Base-by-base conservation (phyloP, 805 yeast species). In the Suhomyces kilbournensis region DNA sequence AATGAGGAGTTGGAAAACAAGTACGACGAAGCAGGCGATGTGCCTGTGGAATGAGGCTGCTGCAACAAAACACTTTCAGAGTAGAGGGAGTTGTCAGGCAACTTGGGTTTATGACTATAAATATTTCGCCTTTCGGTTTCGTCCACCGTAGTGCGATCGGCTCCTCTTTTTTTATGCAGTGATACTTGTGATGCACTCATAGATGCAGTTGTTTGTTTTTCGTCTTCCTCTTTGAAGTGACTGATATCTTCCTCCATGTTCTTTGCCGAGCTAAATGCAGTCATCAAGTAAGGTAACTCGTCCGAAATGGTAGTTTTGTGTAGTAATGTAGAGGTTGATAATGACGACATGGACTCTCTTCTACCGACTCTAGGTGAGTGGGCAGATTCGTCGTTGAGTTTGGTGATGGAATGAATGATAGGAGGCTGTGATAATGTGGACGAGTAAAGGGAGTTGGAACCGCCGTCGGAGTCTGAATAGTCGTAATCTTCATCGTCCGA, bases 241-340 rank as follows among this genome's bases (percentile, higher is more conserved):
- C 54, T 51, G 20, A 59, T 52, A 44, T 83, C 89, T 56, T 79
- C 79, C 52, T 83, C 86, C 14, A 82, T 68, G 35, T 75, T 79
- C 56, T 76, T 81, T 2, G 86, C 87, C 54, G 82, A 81, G 62
- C 82, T 79, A 61, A 86, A 86, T 15, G 90, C 91, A 20, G 81
- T 74, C 78, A 86, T 72, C 60, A 86, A 66, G 53, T 78, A 78
- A 0, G 93, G 93, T 55, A 86, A 64, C 61, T 85, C 88, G 47
- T 83, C 86, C 1, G 84, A 62, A 14, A 86, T 69, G 7, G 86
- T 79, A 0, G 88, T 77, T 55, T 75, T 76, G 39, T 76, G 80
- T 53, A 76, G 68, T 53, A 70, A 61, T 32, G 75, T 62, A 1
- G 80, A 68, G 2, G 75, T 64, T 3, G 70, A 58, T 15, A 65